Percentiles rank a stretch among this genome's conserved stretches.
Conservation (phyloP, 768 basidiomycete genomes). For the Leccinum barrowsii region DNA sequence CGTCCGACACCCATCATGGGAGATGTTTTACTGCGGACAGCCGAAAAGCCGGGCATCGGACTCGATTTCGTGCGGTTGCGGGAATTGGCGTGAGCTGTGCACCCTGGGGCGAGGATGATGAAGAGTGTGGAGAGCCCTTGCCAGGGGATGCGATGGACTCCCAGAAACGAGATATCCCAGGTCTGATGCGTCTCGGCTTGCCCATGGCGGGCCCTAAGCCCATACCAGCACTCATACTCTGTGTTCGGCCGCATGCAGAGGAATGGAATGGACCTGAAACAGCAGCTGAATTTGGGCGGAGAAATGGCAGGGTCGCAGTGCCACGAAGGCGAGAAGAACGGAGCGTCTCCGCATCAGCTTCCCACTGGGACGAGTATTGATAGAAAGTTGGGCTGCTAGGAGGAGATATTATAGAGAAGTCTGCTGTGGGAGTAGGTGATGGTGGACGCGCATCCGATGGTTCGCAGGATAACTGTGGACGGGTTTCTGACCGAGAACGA, state of each 20-base stretch:
- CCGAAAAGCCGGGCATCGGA: slow-evolving; percentile 35
- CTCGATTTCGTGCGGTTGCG: slow-evolving; percentile 22
- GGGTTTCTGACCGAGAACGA: slow-evolving; percentile 24
- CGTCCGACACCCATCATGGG: slow-evolving; percentile 35
- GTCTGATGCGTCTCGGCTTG: slow-evolving; percentile 27
- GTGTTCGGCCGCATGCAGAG: slow-evolving; percentile 21
- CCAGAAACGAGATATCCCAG: slow-evolving; percentile 34
- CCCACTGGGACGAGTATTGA: slow-evolving; percentile 30
- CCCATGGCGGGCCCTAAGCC: slow-evolving; percentile 19
- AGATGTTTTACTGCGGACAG: slow-evolving; percentile 38
- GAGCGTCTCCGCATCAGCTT: slow-evolving; percentile 12
- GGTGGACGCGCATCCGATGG: slow-evolving; percentile 32
- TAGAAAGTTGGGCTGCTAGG: slow-evolving; percentile 35
- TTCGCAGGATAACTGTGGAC: slow-evolving; percentile 20
- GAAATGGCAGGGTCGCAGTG: slow-evolving; percentile 29
- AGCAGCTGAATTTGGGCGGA: slow-evolving; percentile 26
- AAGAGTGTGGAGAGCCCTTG: slow-evolving; percentile 14
- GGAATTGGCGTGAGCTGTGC: slow-evolving; percentile 14
- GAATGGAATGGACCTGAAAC: slow-evolving; percentile 27
- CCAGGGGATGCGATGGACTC: slow-evolving; percentile 31
- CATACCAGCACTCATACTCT: slow-evolving; percentile 23
- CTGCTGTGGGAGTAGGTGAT: slow-evolving; percentile 43
- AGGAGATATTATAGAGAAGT: slow-evolving; percentile 46
- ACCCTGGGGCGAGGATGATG: slow-evolving; percentile 5
- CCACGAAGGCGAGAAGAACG: slow-evolving; percentile 21